A percentile compares a stretch with the other conserved stretches of the same genome.
Evolutionary conservation across 2,329 filamentous ascomycete genomes (phyloP).

Genomic region (Paraphoma sp.): DNA sequence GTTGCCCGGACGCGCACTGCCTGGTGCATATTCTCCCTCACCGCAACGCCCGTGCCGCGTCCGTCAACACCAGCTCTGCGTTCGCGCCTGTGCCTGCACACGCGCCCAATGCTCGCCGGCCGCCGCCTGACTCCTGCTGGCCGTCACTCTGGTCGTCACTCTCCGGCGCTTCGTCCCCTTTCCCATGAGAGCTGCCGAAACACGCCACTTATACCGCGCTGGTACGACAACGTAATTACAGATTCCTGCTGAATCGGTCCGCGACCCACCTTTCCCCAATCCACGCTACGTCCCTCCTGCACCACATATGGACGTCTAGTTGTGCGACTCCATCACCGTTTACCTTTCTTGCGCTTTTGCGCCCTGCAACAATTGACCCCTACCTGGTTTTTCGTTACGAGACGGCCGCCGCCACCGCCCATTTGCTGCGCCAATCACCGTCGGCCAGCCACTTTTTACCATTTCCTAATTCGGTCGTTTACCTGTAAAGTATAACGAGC

Average conservation of each 20-base stretch:
- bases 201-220: slow-evolving; percentile 14
- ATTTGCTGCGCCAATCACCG: slow-evolving; percentile 34
- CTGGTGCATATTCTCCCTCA: slow-evolving; percentile 5
- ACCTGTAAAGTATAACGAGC: slow-evolving; percentile 31
- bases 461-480: slow-evolving; percentile 40
- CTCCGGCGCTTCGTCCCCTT: slow-evolving; percentile 23
- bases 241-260: slow-evolving; percentile 29
- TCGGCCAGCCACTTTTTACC: slow-evolving; percentile 16
- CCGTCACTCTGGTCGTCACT: slow-evolving; percentile 36
- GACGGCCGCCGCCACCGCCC: slow-evolving; percentile 27
- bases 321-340: slow-evolving; percentile 25
- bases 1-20: neutral
- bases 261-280: slow-evolving; percentile 32
- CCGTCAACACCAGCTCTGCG: neutral
- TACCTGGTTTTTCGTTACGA: slow-evolving; percentile 37
- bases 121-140: slow-evolving; percentile 32
- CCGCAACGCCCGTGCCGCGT: slow-evolving; percentile 13
- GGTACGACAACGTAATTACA: slow-evolving; percentile 32
- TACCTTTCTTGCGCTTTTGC: slow-evolving; percentile 48
- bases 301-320: slow-evolving; percentile 38
- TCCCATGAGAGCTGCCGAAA: slow-evolving; percentile 27
- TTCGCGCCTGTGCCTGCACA: slow-evolving; percentile 12
- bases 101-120: slow-evolving; percentile 40
- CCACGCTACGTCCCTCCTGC: slow-evolving; percentile 17
- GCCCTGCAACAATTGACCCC: slow-evolving; percentile 49